These are phyloP conservation scores for Fusarium ambrosium DNA, from an alignment of 2,329 filamentous ascomycete genomes.

Conservation along the genomic window DNA sequence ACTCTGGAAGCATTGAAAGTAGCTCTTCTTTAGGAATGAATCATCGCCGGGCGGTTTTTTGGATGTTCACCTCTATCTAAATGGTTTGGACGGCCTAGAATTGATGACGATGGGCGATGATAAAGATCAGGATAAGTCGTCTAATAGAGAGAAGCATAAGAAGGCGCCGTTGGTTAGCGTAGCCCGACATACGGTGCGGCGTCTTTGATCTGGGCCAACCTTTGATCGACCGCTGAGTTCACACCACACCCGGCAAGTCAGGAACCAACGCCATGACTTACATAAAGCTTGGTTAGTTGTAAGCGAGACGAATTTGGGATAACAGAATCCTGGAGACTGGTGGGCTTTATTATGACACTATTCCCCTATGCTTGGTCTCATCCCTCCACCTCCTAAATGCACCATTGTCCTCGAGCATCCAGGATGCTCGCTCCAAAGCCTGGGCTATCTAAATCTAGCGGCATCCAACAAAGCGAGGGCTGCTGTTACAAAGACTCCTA, in stretches of 20 bases:
- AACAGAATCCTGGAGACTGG: background rate
- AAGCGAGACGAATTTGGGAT: background rate
- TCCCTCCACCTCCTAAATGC: background rate
- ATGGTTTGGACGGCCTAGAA: no score
- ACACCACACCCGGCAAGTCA: background rate
- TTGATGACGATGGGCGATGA: no score
- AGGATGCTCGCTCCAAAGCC: background rate
- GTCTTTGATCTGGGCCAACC: no score
- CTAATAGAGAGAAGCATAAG: no score
- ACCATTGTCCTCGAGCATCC: background rate
- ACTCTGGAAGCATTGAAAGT: no score
- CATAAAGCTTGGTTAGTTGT: background rate
- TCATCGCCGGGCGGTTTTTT: no score
- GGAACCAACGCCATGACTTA: background rate
- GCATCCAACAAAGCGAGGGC: background rate
- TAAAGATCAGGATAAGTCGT: no score
- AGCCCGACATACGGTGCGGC: no score
- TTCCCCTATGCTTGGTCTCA: background rate
- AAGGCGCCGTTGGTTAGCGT: no score
- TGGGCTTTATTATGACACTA: background rate
- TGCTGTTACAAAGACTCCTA: background rate
- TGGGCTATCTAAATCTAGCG: background rate
- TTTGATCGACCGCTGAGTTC: background rate
- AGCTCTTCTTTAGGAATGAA: no score
- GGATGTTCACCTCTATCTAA: no score